Evolutionary conservation across 257 asterid species (phyloP).

Genomic region (Nicotiana tomentosiformis): DNA sequence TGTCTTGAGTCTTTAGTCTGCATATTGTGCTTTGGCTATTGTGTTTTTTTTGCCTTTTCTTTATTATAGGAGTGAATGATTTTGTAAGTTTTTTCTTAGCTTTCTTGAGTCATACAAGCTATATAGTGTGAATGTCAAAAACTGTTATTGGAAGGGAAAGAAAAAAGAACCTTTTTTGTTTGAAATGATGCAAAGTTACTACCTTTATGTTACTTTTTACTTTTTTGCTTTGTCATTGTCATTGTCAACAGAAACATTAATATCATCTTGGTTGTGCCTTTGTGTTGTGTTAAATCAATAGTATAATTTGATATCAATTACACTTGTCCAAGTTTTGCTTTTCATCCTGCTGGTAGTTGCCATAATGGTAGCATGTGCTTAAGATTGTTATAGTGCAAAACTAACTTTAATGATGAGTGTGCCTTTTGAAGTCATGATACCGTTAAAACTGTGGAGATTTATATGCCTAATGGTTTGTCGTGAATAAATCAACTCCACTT

Average conservation of each 20-base stretch:
- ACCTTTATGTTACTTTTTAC: constrained; percentile 23
- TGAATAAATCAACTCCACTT: not conserved
- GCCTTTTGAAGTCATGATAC: not conserved
- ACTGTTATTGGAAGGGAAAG: constrained; percentile 24
- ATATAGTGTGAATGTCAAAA: constrained; percentile 59
- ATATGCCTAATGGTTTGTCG: not conserved
- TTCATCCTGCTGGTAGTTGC: constrained; percentile 2
- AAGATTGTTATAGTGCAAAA: not conserved
- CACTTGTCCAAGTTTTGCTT: not conserved
- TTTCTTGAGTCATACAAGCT: constrained; percentile 26
- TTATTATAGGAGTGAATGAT: constrained; percentile 32
- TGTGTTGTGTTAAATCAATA: constrained; percentile 8
- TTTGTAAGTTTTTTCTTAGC: constrained; percentile 19
- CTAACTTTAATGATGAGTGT: not conserved
- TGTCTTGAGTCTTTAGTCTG: constrained; percentile 22
- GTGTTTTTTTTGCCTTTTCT: not conserved
- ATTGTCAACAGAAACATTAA: constrained; percentile 40
- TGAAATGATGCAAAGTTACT: constrained; percentile 43
- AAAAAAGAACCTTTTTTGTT: constrained; percentile 33
- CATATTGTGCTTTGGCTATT: constrained; percentile 40
- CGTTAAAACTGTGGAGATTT: not conserved
- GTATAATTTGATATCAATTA: not conserved
- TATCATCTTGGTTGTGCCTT: constrained; percentile 29
- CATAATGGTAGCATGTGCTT: constrained; percentile 6
- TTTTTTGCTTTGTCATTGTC: constrained; percentile 36